Conservation (phyloP, 768 basidiomycete species). For the Dendrothele bispora region DNA sequence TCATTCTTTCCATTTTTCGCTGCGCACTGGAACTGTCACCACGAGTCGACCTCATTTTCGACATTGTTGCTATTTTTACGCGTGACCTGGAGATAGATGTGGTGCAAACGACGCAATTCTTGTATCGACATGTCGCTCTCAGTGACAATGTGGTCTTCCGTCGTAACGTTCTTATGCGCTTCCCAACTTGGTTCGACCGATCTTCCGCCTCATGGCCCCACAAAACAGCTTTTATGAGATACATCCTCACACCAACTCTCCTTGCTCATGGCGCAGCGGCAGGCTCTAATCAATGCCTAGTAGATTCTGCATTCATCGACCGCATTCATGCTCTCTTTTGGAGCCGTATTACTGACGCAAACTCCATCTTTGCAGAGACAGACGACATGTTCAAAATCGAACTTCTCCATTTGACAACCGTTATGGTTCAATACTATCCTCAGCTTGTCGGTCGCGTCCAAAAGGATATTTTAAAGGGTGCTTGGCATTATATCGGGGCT, state of each 20-base stretch:
- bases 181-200: constrained; percentile 82
- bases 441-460: constrained; percentile 77
- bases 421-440: constrained; percentile 83
- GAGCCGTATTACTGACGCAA: constrained; percentile 67
- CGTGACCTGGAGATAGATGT: constrained; percentile 82
- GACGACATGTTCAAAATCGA: constrained; percentile 93
- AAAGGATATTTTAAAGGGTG: constrained; percentile 92
- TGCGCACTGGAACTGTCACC: constrained; percentile 66
- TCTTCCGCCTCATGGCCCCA: constrained; percentile 62
- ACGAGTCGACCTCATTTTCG: constrained; percentile 87
- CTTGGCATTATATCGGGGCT: constrained; percentile 80
- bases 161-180: constrained; percentile 81
- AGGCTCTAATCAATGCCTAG: constrained; percentile 53
- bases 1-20: constrained; percentile 78
- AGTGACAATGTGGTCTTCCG: constrained; percentile 68
- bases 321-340: constrained; percentile 76
- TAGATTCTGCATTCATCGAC: constrained; percentile 71
- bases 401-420: constrained; percentile 83
- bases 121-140: constrained; percentile 82
- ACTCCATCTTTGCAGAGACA: constrained; percentile 49
- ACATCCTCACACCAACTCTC: constrained; percentile 85
- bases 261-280: constrained; percentile 69
- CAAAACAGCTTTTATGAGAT: constrained; percentile 78
- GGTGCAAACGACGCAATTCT: constrained; percentile 75
- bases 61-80: constrained; percentile 79